A percentile compares a stretch with the other conserved stretches of the same genome.
phyloP scores from a whole-genome alignment of 192 early-diverging fungal species.

The Podila epicladia region DNA sequence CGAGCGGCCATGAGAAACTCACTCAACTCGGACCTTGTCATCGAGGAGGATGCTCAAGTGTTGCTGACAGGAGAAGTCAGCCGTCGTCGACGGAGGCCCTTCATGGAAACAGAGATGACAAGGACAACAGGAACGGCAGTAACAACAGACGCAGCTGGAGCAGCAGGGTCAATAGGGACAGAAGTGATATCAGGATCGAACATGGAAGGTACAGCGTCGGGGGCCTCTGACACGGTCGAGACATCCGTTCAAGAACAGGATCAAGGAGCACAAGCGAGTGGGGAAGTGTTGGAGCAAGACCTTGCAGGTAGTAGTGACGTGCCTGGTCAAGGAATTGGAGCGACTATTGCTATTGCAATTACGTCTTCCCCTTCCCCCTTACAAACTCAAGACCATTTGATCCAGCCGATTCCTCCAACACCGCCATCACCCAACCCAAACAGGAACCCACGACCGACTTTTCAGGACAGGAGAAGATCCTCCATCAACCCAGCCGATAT shows the following conservation, averaged over 20 bases:
- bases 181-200: neutral
- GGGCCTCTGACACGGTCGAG: neutral
- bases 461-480: constrained; percentile 32
- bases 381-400: neutral
- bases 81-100: constrained; percentile 25
- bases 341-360: too few relatives aligned
- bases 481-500: constrained; percentile 50
- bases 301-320: too few relatives aligned
- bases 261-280: too few relatives aligned
- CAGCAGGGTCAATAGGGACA: neutral
- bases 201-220: neutral
- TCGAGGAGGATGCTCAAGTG: constrained; percentile 36
- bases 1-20: constrained; percentile 40
- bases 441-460: constrained; percentile 39
- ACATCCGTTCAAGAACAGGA: neutral
- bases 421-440: constrained; percentile 50
- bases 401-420: constrained; percentile 19
- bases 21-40: constrained; percentile 14
- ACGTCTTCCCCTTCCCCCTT: neutral
- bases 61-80: constrained; percentile 43
- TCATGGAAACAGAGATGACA: too few relatives aligned
- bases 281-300: too few relatives aligned
- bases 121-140: constrained; percentile 1
- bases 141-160: constrained; percentile 5
- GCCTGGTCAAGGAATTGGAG: neutral